Evolutionary conservation across 2,329 filamentous ascomycete species (phyloP), one percentile per base, ranked within the genome.

Genomic region (Colletotrichum eleusines): DNA sequence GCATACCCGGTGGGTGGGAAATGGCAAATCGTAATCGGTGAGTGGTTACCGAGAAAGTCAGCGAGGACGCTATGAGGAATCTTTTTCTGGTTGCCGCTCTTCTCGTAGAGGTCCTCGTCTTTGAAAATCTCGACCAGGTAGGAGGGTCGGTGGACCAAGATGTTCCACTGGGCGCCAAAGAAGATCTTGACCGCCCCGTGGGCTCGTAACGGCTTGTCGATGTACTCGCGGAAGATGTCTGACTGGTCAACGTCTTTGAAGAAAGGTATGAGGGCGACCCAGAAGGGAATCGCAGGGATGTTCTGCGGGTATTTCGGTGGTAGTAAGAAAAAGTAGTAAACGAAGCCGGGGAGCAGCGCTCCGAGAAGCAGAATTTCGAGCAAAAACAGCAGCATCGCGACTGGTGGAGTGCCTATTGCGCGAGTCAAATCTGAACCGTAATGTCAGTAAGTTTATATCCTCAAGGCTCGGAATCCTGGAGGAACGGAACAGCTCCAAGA

Each of bases 111-210:
- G 50, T 79, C 75, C 53, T 81, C 78, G 18, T 78, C 67, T 60
- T 76, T 78, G 74, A 81, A 78, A 0, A 81, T 74, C 31, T 85
- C 81, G 4, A 79, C 78, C 4, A 87, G 72, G 67, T 82, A 84
- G 0, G 79, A 74, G 1, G 85, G 84, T 5, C 80, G 80, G 57
- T 81, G 81, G 0, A 86, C 81, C 14, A 87, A 76, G 3, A 87
- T 77, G 57, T 84, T 85, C 85, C 85, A 87, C 50, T 80, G 80
- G 0, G 82, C 83, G 1, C 81, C 84, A 42, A 85, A 85, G 77
- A 84, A 86, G 35, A 86, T 76, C 66, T 84, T 82, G 23, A 86
- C 84, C 1, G 84, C 84, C 5, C 85, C 81, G 55, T 81, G 78
- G n/a, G 76, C 76, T 12, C 76, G 76, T 7, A 83, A 74, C 2